Conservation (phyloP, 371 early-diverging fungal genomes). For the Lichtheimia ornata region DNA sequence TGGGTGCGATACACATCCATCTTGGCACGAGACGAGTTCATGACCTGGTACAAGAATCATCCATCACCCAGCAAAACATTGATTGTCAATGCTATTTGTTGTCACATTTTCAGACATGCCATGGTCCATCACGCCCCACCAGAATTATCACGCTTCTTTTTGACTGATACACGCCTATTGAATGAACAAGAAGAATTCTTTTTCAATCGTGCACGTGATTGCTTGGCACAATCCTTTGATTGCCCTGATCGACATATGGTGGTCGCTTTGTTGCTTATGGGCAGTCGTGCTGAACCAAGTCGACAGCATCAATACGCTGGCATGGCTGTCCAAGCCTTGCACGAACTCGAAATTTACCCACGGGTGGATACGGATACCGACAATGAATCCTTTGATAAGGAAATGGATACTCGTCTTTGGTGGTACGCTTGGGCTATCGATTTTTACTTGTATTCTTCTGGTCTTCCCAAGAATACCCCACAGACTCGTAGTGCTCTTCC, state of each 20-base stretch:
- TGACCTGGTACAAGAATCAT: slow-evolving; percentile 40
- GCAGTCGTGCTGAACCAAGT: slow-evolving; percentile 30
- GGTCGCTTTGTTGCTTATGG: slow-evolving; percentile 32
- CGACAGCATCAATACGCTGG: slow-evolving; percentile 40
- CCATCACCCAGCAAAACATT: slow-evolving; percentile 34
- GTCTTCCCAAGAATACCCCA: slow-evolving; percentile 38
- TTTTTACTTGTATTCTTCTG: slow-evolving; percentile 42
- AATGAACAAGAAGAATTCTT: slow-evolving; percentile 51
- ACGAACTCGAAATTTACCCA: slow-evolving; percentile 47
- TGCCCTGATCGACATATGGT: slow-evolving; percentile 40
- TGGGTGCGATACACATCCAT: slow-evolving; percentile 44
- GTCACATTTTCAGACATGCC: slow-evolving; percentile 34
- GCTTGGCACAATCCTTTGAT: slow-evolving; percentile 46
- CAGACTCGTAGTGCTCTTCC: slow-evolving; percentile 23
- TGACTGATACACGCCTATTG: not conserved
- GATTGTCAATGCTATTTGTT: slow-evolving; percentile 50
- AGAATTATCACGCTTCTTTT: slow-evolving; percentile 12
- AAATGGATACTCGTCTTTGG: slow-evolving; percentile 54
- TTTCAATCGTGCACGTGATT: slow-evolving; percentile 43
- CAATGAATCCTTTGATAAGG: slow-evolving; percentile 40
- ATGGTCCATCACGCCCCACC: slow-evolving; percentile 37
- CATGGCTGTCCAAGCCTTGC: slow-evolving; percentile 48
- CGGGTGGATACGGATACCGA: slow-evolving; percentile 34
- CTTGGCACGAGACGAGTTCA: slow-evolving; percentile 37
- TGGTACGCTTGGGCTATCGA: slow-evolving; percentile 53